A percentile compares a stretch with the other conserved stretches of the same genome.
These are phyloP conservation scores for Rhizophagus clarus DNA, from an alignment of 192 early-diverging fungal genomes.

Conservation along the genomic window DNA sequence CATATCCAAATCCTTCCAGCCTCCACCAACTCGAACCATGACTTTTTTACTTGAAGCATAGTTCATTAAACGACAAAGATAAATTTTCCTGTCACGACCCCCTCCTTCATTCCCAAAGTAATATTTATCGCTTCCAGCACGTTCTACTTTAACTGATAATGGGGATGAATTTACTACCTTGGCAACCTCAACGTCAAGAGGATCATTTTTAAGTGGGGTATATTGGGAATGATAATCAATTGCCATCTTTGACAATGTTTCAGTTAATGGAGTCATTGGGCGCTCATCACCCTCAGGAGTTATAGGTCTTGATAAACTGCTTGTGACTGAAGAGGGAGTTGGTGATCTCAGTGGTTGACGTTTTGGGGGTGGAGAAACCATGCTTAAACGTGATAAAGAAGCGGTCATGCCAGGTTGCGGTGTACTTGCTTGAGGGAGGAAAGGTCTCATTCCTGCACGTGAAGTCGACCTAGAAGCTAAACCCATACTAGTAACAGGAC, in stretches of 20 bases:
- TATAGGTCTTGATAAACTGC: background rate
- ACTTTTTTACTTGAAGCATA: conserved; percentile 51
- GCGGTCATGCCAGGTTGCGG: conserved; percentile 23
- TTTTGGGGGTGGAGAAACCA: conserved; percentile 7
- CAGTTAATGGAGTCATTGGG: conserved; percentile 9
- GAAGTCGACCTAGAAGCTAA: conserved; percentile 5
- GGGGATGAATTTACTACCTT: conserved; percentile 55
- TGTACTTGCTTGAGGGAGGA: conserved; percentile 8
- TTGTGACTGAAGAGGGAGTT: conserved; percentile 27
- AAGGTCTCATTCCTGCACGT: conserved; percentile 21
- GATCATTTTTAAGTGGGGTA: conserved; percentile 44
- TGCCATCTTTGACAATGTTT: conserved; percentile 18
- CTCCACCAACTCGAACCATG: conserved; percentile 60
- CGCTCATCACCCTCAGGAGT: conserved; percentile 18
- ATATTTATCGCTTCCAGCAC: conserved; percentile 43
- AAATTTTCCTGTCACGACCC: conserved; percentile 48
- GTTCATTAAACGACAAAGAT: conserved; percentile 47
- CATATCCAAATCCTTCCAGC: conserved; percentile 65
- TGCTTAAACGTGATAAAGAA: background rate
- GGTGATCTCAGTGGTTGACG: background rate
- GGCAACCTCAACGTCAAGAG: conserved; percentile 56
- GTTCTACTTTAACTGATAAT: conserved; percentile 49
- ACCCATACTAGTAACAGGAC: conserved; percentile 35
- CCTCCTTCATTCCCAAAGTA: conserved; percentile 52
- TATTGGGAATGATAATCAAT: conserved; percentile 45